Evolutionary conservation across 2,329 filamentous ascomycete species (phyloP).

Genomic region (Fusarium brevicatenulatum): DNA sequence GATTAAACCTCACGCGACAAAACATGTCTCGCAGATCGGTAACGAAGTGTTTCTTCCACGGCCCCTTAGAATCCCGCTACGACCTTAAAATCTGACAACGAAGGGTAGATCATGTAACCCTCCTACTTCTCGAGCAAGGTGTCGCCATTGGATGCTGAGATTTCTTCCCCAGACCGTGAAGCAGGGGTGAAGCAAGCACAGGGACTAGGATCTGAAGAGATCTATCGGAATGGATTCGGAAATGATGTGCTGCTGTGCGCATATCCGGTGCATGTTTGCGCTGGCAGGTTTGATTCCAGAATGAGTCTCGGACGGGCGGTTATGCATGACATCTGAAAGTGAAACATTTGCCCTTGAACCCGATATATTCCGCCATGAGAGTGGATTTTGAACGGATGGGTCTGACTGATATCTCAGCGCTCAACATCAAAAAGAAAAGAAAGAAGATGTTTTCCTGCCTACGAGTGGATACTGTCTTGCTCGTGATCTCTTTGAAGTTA

Average conservation of each 20-base stretch:
- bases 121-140: neutral
- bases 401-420: conserved; percentile 10
- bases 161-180: conserved; percentile 20
- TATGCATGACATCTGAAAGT: conserved; percentile 24
- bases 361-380: conserved; percentile 13
- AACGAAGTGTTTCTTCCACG: conserved; percentile 3
- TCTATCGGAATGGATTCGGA: conserved; percentile 8
- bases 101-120: conserved; percentile 25
- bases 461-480: neutral
- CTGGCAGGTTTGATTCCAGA: conserved; percentile 9
- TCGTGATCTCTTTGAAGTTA: neutral
- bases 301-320: conserved; percentile 13
- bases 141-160: neutral
- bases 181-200: neutral
- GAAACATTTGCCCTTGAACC: conserved; percentile 18
- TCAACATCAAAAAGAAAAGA: conserved; percentile 8
- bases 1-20: conserved; percentile 16
- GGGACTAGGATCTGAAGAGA: conserved; percentile 19
- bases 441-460: neutral
- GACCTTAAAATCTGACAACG: neutral
- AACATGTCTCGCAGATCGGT: conserved; percentile 15
- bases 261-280: conserved; percentile 8
- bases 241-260: conserved; percentile 27
- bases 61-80: neutral
- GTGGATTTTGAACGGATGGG: neutral